Evolutionary conservation across 2,329 filamentous ascomycete genomes (phyloP).

Genomic region (Calonectria honghensis): DNA sequence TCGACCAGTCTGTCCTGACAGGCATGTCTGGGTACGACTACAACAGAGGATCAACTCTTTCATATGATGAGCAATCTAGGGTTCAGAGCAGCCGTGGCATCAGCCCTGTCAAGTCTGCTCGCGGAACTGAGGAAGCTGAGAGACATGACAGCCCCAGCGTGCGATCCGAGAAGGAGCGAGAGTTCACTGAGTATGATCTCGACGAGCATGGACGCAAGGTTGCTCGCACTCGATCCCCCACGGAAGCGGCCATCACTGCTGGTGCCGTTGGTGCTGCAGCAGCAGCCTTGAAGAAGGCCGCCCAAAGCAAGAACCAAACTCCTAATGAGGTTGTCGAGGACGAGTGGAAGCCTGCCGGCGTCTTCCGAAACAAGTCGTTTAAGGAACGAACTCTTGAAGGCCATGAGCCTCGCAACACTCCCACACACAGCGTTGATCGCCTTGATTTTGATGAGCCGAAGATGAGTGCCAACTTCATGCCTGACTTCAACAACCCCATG

Average conservation of each 20-base stretch:
- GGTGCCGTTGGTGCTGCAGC: conserved; percentile 73
- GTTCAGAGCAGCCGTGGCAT: conserved; percentile 59
- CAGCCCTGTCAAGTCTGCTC: conserved; percentile 66
- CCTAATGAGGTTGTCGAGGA: conserved; percentile 60
- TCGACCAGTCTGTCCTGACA: conserved; percentile 82
- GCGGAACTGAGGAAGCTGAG: conserved; percentile 62
- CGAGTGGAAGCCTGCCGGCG: conserved; percentile 69
- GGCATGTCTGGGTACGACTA: conserved; percentile 72
- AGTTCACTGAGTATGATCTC: conserved; percentile 74
- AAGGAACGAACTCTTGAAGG: conserved; percentile 78
- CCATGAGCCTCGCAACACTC: conserved; percentile 72
- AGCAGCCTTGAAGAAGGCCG: conserved; percentile 68
- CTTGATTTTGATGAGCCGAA: conserved; percentile 73
- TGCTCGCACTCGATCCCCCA: conserved; percentile 68
- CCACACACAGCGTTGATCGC: conserved; percentile 75
- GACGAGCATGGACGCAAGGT: conserved; percentile 76
- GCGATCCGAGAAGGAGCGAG: conserved; percentile 62
- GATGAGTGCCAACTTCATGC: conserved; percentile 82
- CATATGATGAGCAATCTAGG: conserved; percentile 56
- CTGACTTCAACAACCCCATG: conserved; percentile 81
- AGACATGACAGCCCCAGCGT: conserved; percentile 63
- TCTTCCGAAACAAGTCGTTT: conserved; percentile 78
- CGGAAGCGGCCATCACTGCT: conserved; percentile 74
- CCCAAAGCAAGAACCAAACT: conserved; percentile 67
- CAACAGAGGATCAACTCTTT: conserved; percentile 59